phyloP scores from a whole-genome alignment of 2,329 filamentous ascomycete genomes.

The Hypoxylon sp. region DNA sequence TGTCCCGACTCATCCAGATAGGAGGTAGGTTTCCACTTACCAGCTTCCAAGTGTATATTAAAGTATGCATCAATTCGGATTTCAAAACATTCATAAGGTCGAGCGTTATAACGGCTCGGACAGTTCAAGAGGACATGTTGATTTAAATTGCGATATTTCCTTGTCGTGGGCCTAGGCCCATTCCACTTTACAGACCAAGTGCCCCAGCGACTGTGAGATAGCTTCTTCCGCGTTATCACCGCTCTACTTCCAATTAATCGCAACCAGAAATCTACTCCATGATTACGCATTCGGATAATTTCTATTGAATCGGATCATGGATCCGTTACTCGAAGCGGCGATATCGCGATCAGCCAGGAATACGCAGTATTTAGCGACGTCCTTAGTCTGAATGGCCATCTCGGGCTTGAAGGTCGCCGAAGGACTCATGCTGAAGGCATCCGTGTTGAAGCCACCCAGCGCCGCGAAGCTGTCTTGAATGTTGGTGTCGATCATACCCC shows the following conservation, averaged over 20 bases:
- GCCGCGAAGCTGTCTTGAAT: slow-evolving; percentile 61
- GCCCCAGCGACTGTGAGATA: too few species aligned
- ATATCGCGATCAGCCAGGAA: slow-evolving; percentile 41
- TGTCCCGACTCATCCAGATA: too few species aligned
- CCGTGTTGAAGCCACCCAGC: slow-evolving; percentile 53
- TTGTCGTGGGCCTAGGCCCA: not conserved
- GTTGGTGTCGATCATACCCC: slow-evolving; percentile 67
- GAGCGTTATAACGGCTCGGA: not conserved
- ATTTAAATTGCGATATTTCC: not conserved
- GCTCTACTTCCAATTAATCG: not conserved
- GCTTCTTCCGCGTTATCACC: not conserved
- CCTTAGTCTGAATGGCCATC: slow-evolving; percentile 52
- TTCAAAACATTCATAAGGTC: not conserved
- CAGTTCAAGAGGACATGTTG: not conserved
- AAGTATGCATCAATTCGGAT: not conserved
- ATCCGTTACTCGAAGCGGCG: slow-evolving; percentile 38
- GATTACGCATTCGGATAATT: slow-evolving; percentile 32
- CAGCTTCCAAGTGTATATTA: not conserved
- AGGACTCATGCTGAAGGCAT: slow-evolving; percentile 50
- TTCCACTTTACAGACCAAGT: not conserved
- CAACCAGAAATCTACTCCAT: not conserved
- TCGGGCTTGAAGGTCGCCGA: slow-evolving; percentile 52
- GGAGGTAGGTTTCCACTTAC: too few species aligned
- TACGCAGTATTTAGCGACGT: slow-evolving; percentile 55
- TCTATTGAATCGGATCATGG: slow-evolving; percentile 40